A percentile compares a stretch with the other conserved stretches of the same genome.
phyloP scores from a whole-genome alignment of 2,329 filamentous ascomycete species.

The Aspergillus quadrilineatus region DNA sequence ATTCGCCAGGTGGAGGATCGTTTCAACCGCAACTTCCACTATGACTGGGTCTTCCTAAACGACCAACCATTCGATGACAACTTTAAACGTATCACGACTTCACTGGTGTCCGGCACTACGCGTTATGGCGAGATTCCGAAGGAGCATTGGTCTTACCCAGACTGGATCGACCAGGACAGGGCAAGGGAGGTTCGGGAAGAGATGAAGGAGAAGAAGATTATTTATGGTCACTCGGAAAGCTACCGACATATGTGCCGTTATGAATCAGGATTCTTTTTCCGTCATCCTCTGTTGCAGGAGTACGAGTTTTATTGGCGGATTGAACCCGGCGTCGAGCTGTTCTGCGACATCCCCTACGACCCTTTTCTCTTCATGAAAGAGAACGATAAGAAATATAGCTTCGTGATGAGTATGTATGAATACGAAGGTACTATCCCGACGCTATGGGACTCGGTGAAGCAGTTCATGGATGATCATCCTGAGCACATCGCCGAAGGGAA shows the following conservation, averaged over 20 bases:
- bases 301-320: conserved; percentile 99
- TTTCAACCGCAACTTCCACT: conserved; percentile 95
- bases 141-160: conserved; percentile 97
- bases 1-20: conserved; percentile 97
- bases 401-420: conserved; percentile 92
- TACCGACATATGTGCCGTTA: conserved; percentile 99
- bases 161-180: conserved; percentile 93
- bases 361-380: conserved; percentile 96
- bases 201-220: conserved; percentile 92
- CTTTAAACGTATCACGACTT: conserved; percentile 88
- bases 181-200: conserved; percentile 87
- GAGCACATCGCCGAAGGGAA: conserved; percentile 84
- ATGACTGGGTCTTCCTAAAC: conserved; percentile 99
- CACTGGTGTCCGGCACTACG: conserved; percentile 88
- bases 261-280: conserved; percentile 99
- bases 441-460: conserved; percentile 91
- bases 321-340: conserved; percentile 93
- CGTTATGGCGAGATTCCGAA: conserved; percentile 84
- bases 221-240: conserved; percentile 94
- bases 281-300: conserved; percentile 85
- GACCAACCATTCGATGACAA: conserved; percentile 89
- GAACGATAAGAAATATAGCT: conserved; percentile 97
- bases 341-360: conserved; percentile 92
- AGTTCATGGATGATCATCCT: conserved; percentile 86
- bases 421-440: conserved; percentile 96